A percentile compares a stretch with the other conserved stretches of the same genome.
These are phyloP conservation scores for Nematocida major DNA, from an alignment of 371 early-diverging fungal species.

Conservation along the genomic window DNA sequence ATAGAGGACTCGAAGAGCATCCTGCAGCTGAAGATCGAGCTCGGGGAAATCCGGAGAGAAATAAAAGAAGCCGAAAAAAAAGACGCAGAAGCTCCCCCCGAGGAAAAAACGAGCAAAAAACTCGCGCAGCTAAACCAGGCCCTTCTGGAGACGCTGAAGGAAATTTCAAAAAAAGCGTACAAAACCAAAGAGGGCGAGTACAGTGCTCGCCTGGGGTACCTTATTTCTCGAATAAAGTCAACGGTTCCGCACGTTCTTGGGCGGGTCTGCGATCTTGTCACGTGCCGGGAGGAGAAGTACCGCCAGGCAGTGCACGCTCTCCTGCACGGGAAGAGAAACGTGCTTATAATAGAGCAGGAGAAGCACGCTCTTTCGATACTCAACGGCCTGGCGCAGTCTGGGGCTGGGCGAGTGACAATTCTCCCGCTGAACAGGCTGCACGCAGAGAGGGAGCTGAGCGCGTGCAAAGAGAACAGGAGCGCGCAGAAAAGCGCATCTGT, in stretches of 20 bases:
- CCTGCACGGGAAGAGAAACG: constrained; percentile 26
- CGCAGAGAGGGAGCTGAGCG: not conserved
- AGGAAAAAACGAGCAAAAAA: constrained; percentile 73
- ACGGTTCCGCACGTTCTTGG: constrained; percentile 45
- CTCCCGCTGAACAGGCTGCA: constrained; percentile 16
- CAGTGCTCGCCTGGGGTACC: constrained; percentile 6
- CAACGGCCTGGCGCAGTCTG: constrained; percentile 30
- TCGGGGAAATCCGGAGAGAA: not conserved
- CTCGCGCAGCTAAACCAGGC: constrained; percentile 61
- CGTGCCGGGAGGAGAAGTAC: not conserved
- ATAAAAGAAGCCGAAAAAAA: constrained; percentile 39
- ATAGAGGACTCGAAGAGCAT: constrained; percentile 45
- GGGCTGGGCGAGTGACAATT: constrained; percentile 44
- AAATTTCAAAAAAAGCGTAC: not conserved
- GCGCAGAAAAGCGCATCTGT: too few species aligned
- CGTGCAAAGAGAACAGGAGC: too few species aligned
- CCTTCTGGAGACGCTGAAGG: constrained; percentile 15
- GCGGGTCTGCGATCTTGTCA: constrained; percentile 1
- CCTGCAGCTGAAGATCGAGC: not conserved
- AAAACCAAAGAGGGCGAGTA: constrained; percentile 9
- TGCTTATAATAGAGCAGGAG: constrained; percentile 21
- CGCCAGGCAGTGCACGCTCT: constrained; percentile 21
- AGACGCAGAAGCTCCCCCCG: constrained; percentile 65
- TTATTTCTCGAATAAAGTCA: not conserved
- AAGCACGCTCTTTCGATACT: constrained; percentile 35